A percentile compares a stretch with the other conserved stretches of the same genome.
phyloP scores from a whole-genome alignment of 129 eudicot species.

The Centella asiatica region DNA sequence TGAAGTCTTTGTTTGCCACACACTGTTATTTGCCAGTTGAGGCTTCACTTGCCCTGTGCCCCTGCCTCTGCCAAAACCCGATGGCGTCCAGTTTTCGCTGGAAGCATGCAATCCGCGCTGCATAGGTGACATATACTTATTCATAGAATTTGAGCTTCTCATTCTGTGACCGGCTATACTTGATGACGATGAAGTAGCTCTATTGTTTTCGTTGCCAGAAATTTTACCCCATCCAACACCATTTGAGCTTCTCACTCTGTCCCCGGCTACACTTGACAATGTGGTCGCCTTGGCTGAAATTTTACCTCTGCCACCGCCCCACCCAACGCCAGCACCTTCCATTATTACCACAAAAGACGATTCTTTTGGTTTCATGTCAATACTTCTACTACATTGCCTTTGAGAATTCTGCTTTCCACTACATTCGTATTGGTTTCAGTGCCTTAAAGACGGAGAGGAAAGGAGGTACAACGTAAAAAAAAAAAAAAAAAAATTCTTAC shows the following conservation, averaged over 20 bases:
- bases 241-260: neutral
- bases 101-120: neutral
- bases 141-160: no score
- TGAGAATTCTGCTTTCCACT: neutral
- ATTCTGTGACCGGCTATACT: no score
- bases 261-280: neutral
- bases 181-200: no score
- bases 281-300: neutral
- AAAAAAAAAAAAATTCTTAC: no score
- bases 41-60: neutral
- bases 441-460: neutral
- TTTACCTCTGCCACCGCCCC: conserved; percentile 13
- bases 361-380: neutral
- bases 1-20: neutral
- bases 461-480: neutral
- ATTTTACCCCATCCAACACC: no score
- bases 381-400: neutral
- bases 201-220: no score
- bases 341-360: neutral
- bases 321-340: conserved; percentile 15
- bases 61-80: neutral
- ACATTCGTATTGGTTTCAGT: neutral
- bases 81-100: neutral
- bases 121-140: neutral
- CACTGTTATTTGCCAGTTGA: neutral